Evolutionary conservation across 768 basidiomycete species (phyloP), one percentile per base, ranked within the genome.

Genomic region (Amyloporia xantha): DNA sequence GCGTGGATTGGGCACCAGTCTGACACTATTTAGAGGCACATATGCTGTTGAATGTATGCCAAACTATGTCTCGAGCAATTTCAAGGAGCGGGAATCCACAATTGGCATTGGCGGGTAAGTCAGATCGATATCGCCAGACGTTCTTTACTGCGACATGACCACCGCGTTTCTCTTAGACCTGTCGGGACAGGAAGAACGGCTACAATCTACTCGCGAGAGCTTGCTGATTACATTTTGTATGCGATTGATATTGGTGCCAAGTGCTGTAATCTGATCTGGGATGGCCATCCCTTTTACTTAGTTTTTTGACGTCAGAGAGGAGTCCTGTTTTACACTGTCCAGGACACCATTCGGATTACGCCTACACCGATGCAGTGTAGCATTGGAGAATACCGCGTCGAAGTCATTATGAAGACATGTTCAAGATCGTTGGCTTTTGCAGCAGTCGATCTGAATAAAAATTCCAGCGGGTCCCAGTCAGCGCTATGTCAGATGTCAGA

Each of bases 111-210:
- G 95, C 60, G 94, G 94, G 94, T 94, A 60, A 41, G 84, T 13
- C 6, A n/a, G n/a, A n/a, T n/a, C n/a, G n/a, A 25, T 23, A 5
- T 30, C n/a, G 19, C 36, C 5, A 26, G 25, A 5, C 24, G n/a
- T 39, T 24, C 12, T 38, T 13, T 41, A n/a, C 19, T 37, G 24
- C 39, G 35, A 33, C 38, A 12, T 28, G 12, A n/a, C n/a, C n/a
- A n/a, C n/a, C 13, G 15, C 11, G 20, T 27, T 33, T n/a, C 11
- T 27, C 26, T 43, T 54, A 96, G 94, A 0, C 94, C 94, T 1
- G 94, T 98, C n/a, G 94, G 94, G 9, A 96, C 94, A 2, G 95
- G 95, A 3, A 98, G 98, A 73, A 97, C 95, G 0, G 95, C 95
- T n/a, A n/a, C n/a, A n/a, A n/a, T n/a, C n/a, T n/a, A n/a, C n/a